phyloP scores from a whole-genome alignment of 2,329 filamentous ascomycete genomes.

The Ophiostoma populinum region DNA sequence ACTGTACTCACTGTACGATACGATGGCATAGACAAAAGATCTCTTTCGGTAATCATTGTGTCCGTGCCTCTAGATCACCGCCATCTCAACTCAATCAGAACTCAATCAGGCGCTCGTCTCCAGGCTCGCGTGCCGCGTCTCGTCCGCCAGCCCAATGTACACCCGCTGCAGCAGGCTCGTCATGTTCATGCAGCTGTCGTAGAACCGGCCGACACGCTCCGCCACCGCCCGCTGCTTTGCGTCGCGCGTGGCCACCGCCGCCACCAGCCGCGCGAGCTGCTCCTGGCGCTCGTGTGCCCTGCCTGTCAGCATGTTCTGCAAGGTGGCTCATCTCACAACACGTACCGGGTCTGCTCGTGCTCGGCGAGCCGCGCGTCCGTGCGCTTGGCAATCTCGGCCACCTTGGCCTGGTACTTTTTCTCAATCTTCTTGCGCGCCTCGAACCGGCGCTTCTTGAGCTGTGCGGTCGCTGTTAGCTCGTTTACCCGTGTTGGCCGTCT shows the following conservation, averaged over 20 bases:
- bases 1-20: background rate
- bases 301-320: background rate
- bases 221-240: constrained; percentile 12
- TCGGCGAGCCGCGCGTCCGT: constrained; percentile 10
- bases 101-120: too few relatives aligned
- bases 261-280: constrained; percentile 10
- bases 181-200: constrained; percentile 11
- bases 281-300: constrained; percentile 7
- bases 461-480: background rate
- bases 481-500: background rate
- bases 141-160: constrained; percentile 11
- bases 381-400: constrained; percentile 11
- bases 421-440: constrained; percentile 12
- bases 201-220: constrained; percentile 10
- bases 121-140: constrained; percentile 8
- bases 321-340: too few relatives aligned
- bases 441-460: constrained; percentile 12
- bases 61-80: too few relatives aligned
- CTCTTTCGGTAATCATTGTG: too few relatives aligned
- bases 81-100: too few relatives aligned
- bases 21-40: background rate
- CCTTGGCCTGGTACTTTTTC: constrained; percentile 8
- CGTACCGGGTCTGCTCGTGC: constrained; percentile 4
- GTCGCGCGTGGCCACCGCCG: constrained; percentile 11
- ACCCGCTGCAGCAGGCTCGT: constrained; percentile 10